Evolutionary conservation across 2,329 filamentous ascomycete species (phyloP), one percentile per base, ranked within the genome.

Genomic region (Venturia effusa): DNA sequence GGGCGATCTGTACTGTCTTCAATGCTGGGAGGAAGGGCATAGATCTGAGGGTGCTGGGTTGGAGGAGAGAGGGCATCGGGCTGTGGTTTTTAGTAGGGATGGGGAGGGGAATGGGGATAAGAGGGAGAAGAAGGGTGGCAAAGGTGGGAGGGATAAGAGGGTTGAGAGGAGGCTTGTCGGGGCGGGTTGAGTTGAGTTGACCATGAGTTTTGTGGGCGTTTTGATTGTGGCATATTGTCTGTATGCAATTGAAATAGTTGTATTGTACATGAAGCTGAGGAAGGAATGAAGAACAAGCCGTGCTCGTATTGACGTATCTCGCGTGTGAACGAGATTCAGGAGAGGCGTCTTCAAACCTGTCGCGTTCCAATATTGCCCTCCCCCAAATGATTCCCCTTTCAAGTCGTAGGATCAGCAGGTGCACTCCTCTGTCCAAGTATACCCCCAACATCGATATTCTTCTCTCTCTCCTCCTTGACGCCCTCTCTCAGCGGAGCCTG

Each of bases 21-120:
- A 83, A 19, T 95, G 91, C 77, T 96, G 90, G 90, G 82, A 81
- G 65, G 90, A 93, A 70, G 90, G 91, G 73, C 91, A 95, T 70
- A 77, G 84, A 40, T 87, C 88, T 0, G 84, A 86, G 0, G 79
- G 80, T 55, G 89, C 88, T 0, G 85, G 84, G 0, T 86, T 83
- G 59, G 89, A 92, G 65, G 88, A 92, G 73, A 79, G 82, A 65
- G 81, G 79, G 0, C 91, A 96, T 70, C 81, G 80, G 67, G 88
- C 87, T 67, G 83, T 88, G 61, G 82, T 82, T 67, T 88, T 84
- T 70, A 76, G 32, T 39, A 55, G 32, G 37, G 65, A 66, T 32
- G 2, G 15, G 37, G 8, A 15, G 37, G 15, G 15, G 15, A 8
- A 8, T 39, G 37, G 10, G 37, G 10, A 39, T 37, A 11, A 6